These are phyloP conservation scores for Ophiostoma quercus DNA, from an alignment of 2,329 filamentous ascomycete species.

Conservation along the genomic window DNA sequence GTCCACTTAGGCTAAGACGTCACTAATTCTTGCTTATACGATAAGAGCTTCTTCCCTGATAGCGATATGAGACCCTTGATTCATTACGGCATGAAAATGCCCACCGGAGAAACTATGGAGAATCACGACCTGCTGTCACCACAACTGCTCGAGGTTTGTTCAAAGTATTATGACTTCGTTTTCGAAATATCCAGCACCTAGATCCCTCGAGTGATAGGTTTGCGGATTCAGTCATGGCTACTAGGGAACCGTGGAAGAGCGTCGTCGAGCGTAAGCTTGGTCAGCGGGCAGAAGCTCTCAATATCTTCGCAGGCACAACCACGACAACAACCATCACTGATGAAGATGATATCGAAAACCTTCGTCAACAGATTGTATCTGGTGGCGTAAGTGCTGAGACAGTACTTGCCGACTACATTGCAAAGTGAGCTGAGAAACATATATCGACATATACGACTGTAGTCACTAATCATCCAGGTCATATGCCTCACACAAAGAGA, in stretches of 20 bases:
- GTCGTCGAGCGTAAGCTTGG: conserved; percentile 1
- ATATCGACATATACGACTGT: not conserved
- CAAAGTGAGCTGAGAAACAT: not conserved
- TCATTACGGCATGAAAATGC: not conserved
- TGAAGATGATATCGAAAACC: not conserved
- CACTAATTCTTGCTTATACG: not conserved
- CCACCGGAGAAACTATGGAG: not conserved
- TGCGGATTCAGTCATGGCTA: not conserved
- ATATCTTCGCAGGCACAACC: not conserved
- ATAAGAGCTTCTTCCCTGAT: not conserved
- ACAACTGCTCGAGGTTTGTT: too few relatives aligned
- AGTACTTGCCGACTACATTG: not conserved
- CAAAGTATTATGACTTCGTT: too few relatives aligned
- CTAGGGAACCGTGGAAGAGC: not conserved
- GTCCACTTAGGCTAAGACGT: not conserved
- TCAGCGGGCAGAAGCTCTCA: not conserved
- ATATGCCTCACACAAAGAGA: not conserved
- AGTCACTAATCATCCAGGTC: not conserved
- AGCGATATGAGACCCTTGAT: not conserved
- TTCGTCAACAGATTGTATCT: not conserved
- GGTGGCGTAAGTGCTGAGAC: not conserved
- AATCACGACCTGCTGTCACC: not conserved
- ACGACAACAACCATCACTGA: not conserved
- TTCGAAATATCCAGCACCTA: too few relatives aligned
- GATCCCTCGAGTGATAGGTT: not conserved